Base-by-base conservation (phyloP, 495 filamentous ascomycete species). In the Saxispiralis lemnorum region DNA sequence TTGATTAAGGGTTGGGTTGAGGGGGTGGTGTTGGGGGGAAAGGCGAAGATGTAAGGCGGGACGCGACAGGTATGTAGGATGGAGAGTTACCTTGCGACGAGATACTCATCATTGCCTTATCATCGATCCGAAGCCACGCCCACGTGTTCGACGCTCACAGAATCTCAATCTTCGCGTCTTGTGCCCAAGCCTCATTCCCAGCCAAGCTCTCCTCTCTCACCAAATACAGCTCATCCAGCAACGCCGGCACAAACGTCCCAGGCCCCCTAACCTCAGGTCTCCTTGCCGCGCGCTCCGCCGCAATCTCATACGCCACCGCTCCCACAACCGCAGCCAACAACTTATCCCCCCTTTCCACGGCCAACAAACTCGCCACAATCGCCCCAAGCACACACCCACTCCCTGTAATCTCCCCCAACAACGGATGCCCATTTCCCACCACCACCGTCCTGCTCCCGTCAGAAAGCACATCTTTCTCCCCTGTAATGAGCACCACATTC, bases 341-440 rank as follows among this genome's bases (percentile, higher is more conserved):
- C 58, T 71, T 77, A 54, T 84, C 75, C 7, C 63, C 61, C 4
- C 62, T 62, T 37, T 72, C 56, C 3, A 64, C 70, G 3, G 80
- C 77, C 19, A 93, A 51, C 53, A 75, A 79, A 18, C 81, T 75
- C 7, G 81, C 81, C 41, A 93, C 73, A 1, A 78, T 71, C 2
- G 84, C 86, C 6, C 87, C 86, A 7, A 97, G 68, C 4, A 78
- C 76, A 56, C 88, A 97, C 1, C 88, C 88, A 41, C 76, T 88
- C 20, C 88, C 89, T 0, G 88, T 94, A 16, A 95, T 79, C 47
- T 69, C 63, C n/a, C 78, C 79, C 0, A 95, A 70, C 35, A 78
- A 77, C 45, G 66, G 61, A 58, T 89, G 78, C 1, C 89, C 88
- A 55, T 94, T 93, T 14, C 66, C 59, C 10, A 95, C 65, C 17